Base-by-base conservation (phyloP, 371 early-diverging fungal genomes). In the Syncephalastrum monosporum region DNA sequence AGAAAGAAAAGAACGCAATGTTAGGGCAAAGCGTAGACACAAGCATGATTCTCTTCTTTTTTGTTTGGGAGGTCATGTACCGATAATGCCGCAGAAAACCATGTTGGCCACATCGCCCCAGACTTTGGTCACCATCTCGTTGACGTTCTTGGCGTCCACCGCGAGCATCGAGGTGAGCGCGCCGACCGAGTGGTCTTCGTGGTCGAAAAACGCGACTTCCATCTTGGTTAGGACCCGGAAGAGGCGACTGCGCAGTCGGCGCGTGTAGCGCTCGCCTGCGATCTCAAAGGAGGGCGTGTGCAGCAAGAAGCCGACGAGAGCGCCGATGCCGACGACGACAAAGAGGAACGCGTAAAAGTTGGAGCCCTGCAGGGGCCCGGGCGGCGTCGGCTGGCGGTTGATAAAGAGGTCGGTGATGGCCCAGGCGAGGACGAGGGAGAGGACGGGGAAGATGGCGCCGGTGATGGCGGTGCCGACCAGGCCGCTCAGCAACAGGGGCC, bases 201-300 rank as follows among this genome's bases (percentile, higher is more conserved):
- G 69, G 71, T 95, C 96, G 72, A 90, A 95, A 69, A 81, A 96
- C 0, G 74, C 87, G 54, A 91, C 85, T 42, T 94, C 92, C 69
- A 93, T 95, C 29, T 72, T 56, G 50, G 87, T 61, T 42, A 85
- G 65, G 12, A 78, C 63, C 17, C 63, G 50, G 64, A 89, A 89
- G 5, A 75, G 45, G 43, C 46, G 43, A 15, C 67, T 60, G 12
- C 89, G 74, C 25, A 89, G 53, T 8, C 86, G 76, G 12, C 65
- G 54, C 3, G 85, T 84, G 44, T 85, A 66, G 3, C 63, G 60
- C 58, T 83, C 85, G 42, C 79, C 77, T 5, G 74, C 63, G 42
- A 71, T 41, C 44, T 71, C 75, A 57, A 79, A 74, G 1, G 64
- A 45, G 42, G 56, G 44, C 3, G 51, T 56, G 19, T 63, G 67